Evolutionary conservation across 495 filamentous ascomycete genomes (phyloP), one percentile per base, ranked within the genome.

Genomic region (Podospora pseudoanserina): DNA sequence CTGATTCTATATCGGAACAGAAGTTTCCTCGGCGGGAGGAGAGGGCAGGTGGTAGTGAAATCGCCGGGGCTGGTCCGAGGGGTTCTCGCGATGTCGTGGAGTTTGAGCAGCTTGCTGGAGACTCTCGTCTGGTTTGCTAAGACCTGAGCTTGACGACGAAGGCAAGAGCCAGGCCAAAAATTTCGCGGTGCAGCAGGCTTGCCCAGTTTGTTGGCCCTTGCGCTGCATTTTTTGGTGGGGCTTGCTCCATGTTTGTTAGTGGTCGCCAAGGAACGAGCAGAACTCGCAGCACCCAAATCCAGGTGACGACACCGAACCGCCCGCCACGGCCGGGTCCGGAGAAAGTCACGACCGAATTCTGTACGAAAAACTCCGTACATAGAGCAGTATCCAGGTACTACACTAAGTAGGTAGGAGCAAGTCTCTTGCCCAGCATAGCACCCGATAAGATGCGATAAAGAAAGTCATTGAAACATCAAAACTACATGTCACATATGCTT

Each of bases 101-200:
- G 53, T n/a, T n/a, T 30, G 65, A 62, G 64, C 56, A 23, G 68
- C 61, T n/a, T n/a, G 60, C 62, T 65, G 57, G 44, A 67, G 59
- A 19, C 49, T 67, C 64, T 28, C 19, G 58, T 60, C 23, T 62
- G 61, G 23, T 39, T 55, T 49, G 20, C 58, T 58, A 39, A 65
- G 61, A 19, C 63, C 65, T 44, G 57, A 61, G 27, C 54, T 65
- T n/a, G 67, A 61, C 60, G 64, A 68, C 63, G 60, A 70, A 66
- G 67, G 30, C 30, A 32, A 7, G 39, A 72, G 70, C 70, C 68
- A 60, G 63, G 69, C 73, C 73, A 76, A 75, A 76, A 76, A 76
- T 76, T 76, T 76, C 73, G 67, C 69, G 71, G 67, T 68, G 55
- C 55, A 58, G 55, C 55, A 59, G 54, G 66, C 69, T 66, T 20